A percentile compares a stretch with the other conserved stretches of the same genome.
Conservation (phyloP, 192 early-diverging fungal genomes). For the Podila verticillata region DNA sequence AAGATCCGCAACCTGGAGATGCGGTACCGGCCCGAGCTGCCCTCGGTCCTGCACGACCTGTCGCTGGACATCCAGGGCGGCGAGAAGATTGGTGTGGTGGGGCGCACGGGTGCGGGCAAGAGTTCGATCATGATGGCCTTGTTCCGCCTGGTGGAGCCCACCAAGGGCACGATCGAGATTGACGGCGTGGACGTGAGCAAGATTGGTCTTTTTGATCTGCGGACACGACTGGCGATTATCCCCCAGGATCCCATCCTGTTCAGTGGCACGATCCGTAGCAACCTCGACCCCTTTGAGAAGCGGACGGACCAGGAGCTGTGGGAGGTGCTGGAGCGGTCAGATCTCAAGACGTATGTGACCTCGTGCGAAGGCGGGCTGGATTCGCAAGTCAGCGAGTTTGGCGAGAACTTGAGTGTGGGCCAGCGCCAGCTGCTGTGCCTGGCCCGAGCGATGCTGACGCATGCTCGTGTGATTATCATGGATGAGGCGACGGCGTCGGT, state of each 20-base stretch:
- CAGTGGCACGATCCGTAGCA: conserved; percentile 78
- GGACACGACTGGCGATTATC: conserved; percentile 76
- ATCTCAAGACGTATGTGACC: conserved; percentile 53
- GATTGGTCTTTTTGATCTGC: conserved; percentile 79
- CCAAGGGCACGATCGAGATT: conserved; percentile 73
- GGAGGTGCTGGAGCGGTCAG: conserved; percentile 71
- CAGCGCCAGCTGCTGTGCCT: conserved; percentile 88
- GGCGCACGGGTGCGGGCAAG: conserved; percentile 76
- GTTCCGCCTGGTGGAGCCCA: conserved; percentile 81
- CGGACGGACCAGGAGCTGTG: conserved; percentile 71
- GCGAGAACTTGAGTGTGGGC: conserved; percentile 81
- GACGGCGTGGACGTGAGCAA: conserved; percentile 82
- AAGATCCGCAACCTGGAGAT: conserved; percentile 77
- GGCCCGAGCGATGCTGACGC: conserved; percentile 81
- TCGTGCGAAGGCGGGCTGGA: conserved; percentile 58
- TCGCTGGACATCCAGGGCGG: conserved; percentile 72
- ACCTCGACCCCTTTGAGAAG: conserved; percentile 83
- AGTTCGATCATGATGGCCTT: conserved; percentile 70
- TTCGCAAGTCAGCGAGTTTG: conserved; percentile 70
- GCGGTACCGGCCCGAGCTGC: conserved; percentile 81
- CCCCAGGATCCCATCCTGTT: conserved; percentile 82
- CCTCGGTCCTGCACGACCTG: conserved; percentile 79
- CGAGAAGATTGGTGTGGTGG: conserved; percentile 92
- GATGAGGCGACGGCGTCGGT: conserved; percentile 65
- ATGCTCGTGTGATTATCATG: conserved; percentile 63